Conservation (phyloP, 2,329 filamentous ascomycete genomes). For the Ophiocordyceps camponoti-leonardi region DNA sequence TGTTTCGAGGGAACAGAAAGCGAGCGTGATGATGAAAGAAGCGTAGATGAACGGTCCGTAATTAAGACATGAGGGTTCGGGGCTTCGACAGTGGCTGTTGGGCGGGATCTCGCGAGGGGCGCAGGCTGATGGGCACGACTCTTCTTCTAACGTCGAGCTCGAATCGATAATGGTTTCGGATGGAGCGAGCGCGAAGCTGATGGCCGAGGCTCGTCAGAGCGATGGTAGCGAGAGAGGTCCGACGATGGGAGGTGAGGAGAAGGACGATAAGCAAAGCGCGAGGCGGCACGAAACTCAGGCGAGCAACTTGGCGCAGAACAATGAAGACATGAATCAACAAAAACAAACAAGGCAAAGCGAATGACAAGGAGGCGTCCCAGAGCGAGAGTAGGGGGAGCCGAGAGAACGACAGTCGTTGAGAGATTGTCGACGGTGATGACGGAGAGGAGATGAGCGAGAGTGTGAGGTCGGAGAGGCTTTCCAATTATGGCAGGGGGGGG, state of each 20-base stretch:
- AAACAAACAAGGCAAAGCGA: slow-evolving; percentile 43
- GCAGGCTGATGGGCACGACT: background rate
- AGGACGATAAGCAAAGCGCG: no score
- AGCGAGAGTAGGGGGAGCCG: slow-evolving; percentile 15
- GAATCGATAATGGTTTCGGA: no score
- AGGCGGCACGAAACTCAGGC: no score
- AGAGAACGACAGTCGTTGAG: background rate
- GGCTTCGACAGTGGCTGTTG: background rate
- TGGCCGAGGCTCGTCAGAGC: no score
- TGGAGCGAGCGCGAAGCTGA: no score
- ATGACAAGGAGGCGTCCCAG: slow-evolving; percentile 60
- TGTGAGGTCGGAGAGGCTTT: slow-evolving; percentile 2
- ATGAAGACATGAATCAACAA: slow-evolving; percentile 2
- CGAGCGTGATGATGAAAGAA: background rate
- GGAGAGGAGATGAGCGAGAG: background rate
- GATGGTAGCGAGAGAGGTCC: no score
- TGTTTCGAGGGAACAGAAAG: background rate
- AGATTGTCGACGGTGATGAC: background rate
- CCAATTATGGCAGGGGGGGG: background rate
- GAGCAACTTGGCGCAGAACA: no score
- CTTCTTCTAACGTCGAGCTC: no score
- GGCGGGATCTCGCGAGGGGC: background rate
- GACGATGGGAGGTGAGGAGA: no score
- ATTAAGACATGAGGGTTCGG: background rate
- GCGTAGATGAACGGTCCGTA: background rate